Conservation (phyloP, 2,329 filamentous ascomycete genomes). For the Fusarium pilosicola region DNA sequence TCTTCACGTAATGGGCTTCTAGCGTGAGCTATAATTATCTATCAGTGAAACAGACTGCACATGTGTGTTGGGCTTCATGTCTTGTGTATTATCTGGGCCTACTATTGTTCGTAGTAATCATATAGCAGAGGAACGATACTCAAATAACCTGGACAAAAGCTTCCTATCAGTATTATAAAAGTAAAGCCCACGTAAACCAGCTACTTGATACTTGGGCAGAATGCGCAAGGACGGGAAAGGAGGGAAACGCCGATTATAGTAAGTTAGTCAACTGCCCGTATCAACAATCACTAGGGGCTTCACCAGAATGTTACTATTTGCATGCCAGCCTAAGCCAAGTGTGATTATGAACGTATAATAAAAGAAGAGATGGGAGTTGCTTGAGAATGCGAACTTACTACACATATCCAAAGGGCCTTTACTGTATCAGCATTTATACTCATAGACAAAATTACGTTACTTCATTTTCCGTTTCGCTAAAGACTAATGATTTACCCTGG, state of each 20-base stretch:
- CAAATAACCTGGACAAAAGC: not conserved
- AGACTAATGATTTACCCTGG: not conserved
- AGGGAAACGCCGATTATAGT: not conserved
- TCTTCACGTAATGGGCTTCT: not conserved
- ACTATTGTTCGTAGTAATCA: not conserved
- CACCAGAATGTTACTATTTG: not conserved
- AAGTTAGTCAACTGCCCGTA: not conserved
- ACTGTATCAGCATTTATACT: not conserved
- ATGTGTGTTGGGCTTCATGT: conserved; percentile 9
- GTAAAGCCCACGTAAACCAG: not conserved
- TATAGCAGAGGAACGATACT: not conserved
- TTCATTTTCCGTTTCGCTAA: not conserved
- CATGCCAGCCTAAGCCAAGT: not conserved
- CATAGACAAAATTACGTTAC: not conserved
- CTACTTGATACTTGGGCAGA: not conserved
- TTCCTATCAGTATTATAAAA: not conserved
- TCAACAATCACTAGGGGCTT: not conserved
- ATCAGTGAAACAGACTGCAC: conserved; percentile 7
- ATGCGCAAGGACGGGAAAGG: not conserved
- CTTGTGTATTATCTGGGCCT: not conserved
- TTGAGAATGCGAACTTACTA: not conserved
- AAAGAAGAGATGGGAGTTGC: too few species aligned
- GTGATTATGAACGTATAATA: not conserved
- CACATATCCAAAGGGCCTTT: not conserved
- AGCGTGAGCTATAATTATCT: conserved; percentile 23